Evolutionary conservation across 768 basidiomycete genomes (phyloP).

Genomic region (Lactarius akahatsu): DNA sequence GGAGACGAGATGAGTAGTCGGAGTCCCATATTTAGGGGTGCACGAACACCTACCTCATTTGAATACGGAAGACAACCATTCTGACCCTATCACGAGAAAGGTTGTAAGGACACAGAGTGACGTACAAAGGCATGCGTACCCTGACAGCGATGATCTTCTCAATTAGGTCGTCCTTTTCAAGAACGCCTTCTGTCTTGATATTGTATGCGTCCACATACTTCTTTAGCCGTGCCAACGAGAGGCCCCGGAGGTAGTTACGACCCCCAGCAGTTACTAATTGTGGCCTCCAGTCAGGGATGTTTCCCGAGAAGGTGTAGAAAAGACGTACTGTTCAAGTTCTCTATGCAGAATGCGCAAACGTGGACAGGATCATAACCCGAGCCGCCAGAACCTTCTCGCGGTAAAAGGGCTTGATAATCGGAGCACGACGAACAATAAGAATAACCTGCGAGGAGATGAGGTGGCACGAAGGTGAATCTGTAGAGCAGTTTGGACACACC

Average conservation of each 20-base stretch:
- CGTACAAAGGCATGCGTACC: conserved; percentile 40
- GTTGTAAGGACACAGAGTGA: background rate
- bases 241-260: conserved; percentile 50
- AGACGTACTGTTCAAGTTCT: conserved; percentile 57
- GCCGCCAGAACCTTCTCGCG: conserved; percentile 50
- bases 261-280: conserved; percentile 67
- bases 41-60: conserved; percentile 50
- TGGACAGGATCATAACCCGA: conserved; percentile 62
- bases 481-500: conserved; percentile 44
- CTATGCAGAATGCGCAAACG: conserved; percentile 76
- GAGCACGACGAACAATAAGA: conserved; percentile 70
- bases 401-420: conserved; percentile 77
- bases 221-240: conserved; percentile 62
- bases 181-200: conserved; percentile 56
- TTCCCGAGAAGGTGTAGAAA: conserved; percentile 2
- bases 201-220: conserved; percentile 70
- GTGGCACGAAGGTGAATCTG: conserved; percentile 10
- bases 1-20: conserved; percentile 5
- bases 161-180: conserved; percentile 80
- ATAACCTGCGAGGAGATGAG: conserved; percentile 49
- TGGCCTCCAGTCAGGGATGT: conserved; percentile 13
- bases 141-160: conserved; percentile 53
- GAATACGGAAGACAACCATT: conserved; percentile 60
- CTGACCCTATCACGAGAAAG: conserved; percentile 40
- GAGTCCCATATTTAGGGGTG: background rate